phyloP scores from a whole-genome alignment of 495 filamentous ascomycete genomes.

The Friedmanniomyces simplex region DNA sequence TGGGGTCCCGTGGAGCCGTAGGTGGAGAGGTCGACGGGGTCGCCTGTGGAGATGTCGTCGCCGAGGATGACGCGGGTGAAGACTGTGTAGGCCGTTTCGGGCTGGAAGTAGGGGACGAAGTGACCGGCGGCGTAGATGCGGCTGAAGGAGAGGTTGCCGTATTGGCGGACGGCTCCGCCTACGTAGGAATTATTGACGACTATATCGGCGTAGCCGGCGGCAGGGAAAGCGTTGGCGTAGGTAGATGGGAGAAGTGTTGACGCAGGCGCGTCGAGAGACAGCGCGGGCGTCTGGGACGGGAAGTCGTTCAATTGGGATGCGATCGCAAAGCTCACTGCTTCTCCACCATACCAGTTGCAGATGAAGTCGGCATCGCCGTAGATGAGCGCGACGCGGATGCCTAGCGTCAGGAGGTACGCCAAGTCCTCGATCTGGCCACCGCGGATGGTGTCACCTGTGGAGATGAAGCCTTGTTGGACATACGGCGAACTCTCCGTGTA shows the following conservation, averaged over 20 bases:
- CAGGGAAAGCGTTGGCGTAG: conserved; percentile 45
- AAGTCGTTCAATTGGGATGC: conserved; percentile 1
- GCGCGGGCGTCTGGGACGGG: not conserved
- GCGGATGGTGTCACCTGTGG: conserved; percentile 28
- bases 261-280: not conserved
- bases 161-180: conserved; percentile 32
- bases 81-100: conserved; percentile 34
- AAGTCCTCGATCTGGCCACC: conserved; percentile 25
- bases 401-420: conserved; percentile 23
- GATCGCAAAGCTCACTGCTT: conserved; percentile 29
- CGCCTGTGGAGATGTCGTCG: conserved; percentile 36
- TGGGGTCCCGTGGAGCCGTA: conserved; percentile 45
- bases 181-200: conserved; percentile 36
- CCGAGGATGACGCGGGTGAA: conserved; percentile 32
- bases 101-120: conserved; percentile 32
- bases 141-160: conserved; percentile 34
- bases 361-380: conserved; percentile 33
- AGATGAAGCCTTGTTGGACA: conserved; percentile 20
- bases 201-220: conserved; percentile 42
- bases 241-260: conserved; percentile 18
- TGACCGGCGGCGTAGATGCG: conserved; percentile 35
- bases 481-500: conserved; percentile 25
- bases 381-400: conserved; percentile 29
- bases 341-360: conserved; percentile 34
- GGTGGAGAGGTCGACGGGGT: conserved; percentile 35